Conservation (phyloP, 306 rosid genomes). For the Dalbergia oliveri region DNA sequence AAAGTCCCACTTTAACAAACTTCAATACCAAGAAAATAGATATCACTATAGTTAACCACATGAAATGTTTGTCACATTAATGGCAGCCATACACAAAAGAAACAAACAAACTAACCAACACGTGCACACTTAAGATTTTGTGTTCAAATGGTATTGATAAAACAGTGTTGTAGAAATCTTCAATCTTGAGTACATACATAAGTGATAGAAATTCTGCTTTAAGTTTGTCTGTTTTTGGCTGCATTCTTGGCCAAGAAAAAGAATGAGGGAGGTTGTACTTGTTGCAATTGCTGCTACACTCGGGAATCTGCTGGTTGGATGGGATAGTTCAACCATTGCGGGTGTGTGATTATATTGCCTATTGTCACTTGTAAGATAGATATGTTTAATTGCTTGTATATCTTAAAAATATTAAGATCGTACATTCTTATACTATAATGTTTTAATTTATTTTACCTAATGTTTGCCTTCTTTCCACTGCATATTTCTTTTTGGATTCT, state of each 20-base stretch:
- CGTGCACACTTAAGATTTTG: constrained; percentile 10
- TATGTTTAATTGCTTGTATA: not conserved
- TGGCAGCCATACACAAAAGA: not conserved
- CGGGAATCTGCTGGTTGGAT: constrained; percentile 85
- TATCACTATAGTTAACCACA: not conserved
- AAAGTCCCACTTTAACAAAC: constrained; percentile 21
- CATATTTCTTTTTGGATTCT: no score
- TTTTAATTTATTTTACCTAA: no score
- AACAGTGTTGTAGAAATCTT: not conserved
- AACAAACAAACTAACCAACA: not conserved
- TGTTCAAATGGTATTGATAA: constrained; percentile 13
- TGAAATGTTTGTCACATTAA: not conserved
- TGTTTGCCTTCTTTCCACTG: no score
- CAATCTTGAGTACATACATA: not conserved
- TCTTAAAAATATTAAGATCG: not conserved
- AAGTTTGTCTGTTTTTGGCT: not conserved
- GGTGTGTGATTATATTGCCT: constrained; percentile 49
- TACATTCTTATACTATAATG: not conserved
- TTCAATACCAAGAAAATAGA: not conserved
- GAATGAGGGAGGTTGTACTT: constrained; percentile 80
- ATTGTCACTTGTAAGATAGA: not conserved
- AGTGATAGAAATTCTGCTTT: constrained; percentile 37
- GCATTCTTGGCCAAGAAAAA: constrained; percentile 20
- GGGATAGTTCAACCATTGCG: constrained; percentile 97
- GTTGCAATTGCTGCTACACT: constrained; percentile 88